phyloP scores from a whole-genome alignment of 1,284 basidiomycete species.

The Bjerkandera adusta region DNA sequence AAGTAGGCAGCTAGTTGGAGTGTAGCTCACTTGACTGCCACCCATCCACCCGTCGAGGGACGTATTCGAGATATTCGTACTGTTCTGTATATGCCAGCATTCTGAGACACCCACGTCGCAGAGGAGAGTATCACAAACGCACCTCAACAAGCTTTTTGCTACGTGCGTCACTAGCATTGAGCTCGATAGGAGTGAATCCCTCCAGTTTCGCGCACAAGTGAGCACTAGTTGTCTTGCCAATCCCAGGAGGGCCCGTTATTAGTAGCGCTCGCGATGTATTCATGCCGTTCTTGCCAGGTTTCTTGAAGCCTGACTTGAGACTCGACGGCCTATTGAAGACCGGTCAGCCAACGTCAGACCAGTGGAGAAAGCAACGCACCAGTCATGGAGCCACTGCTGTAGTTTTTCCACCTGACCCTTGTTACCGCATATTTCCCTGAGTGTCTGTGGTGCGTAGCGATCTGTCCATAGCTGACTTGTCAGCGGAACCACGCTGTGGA shows the following conservation, averaged over 20 bases:
- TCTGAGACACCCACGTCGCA: not conserved
- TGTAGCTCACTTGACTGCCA: slow-evolving; percentile 50
- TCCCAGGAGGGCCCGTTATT: slow-evolving; percentile 92
- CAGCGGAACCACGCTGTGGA: slow-evolving; percentile 29
- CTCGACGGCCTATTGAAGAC: slow-evolving; percentile 61
- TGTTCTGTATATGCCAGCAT: slow-evolving; percentile 53
- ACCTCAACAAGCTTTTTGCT: slow-evolving; percentile 98
- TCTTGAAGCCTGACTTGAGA: slow-evolving; percentile 81
- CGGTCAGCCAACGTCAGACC: not conserved
- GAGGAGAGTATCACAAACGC: not conserved
- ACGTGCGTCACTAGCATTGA: slow-evolving; percentile 94
- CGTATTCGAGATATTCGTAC: slow-evolving; percentile 84
- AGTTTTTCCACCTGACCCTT: slow-evolving; percentile 90
- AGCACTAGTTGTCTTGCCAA: slow-evolving; percentile 97
- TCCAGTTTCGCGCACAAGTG: slow-evolving; percentile 88
- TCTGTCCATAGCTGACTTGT: slow-evolving; percentile 88
- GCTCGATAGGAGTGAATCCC: slow-evolving; percentile 90
- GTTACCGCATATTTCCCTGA: slow-evolving; percentile 96
- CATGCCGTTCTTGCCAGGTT: slow-evolving; percentile 90
- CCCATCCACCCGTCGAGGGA: slow-evolving; percentile 88
- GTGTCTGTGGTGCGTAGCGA: slow-evolving; percentile 85
- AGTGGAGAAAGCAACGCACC: slow-evolving; percentile 47
- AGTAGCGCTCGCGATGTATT: slow-evolving; percentile 86
- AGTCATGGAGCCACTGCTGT: slow-evolving; percentile 83
- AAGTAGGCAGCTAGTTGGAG: not conserved